Evolutionary conservation across 257 asterid species (phyloP).

Genomic region (Leonotis leonurus): DNA sequence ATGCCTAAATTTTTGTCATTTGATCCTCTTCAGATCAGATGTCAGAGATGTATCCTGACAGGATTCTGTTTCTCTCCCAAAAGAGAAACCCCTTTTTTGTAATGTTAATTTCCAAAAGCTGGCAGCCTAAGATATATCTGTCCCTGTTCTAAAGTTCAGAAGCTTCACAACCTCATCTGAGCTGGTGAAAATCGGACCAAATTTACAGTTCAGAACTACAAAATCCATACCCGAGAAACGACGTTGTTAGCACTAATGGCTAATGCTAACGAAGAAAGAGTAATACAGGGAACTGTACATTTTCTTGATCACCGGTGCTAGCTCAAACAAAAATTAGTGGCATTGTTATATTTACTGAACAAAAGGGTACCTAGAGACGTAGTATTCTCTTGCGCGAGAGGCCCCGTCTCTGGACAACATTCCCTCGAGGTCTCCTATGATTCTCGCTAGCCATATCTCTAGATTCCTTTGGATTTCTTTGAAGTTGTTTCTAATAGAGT

Average conservation of each 20-base stretch:
- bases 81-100: background rate
- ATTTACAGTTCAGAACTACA: background rate
- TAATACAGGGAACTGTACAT: slow-evolving; percentile 20
- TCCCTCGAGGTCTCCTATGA: slow-evolving; percentile 93
- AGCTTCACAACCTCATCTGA: background rate
- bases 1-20: slow-evolving; percentile 7
- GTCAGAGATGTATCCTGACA: slow-evolving; percentile 8
- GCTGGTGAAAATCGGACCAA: background rate
- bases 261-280: background rate
- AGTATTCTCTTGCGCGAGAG: slow-evolving; percentile 74
- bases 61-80: background rate
- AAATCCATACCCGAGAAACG: background rate
- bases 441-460: slow-evolving; percentile 97
- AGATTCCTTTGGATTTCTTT: slow-evolving; percentile 87
- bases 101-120: slow-evolving; percentile 6
- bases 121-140: background rate
- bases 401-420: slow-evolving; percentile 76
- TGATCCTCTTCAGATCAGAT: slow-evolving; percentile 5
- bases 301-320: slow-evolving; percentile 16
- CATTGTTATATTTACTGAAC: slow-evolving; percentile 35
- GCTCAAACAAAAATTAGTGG: background rate
- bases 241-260: slow-evolving; percentile 19
- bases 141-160: background rate
- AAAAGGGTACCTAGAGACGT: slow-evolving; percentile 75
- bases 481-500: slow-evolving; percentile 80